phyloP scores from a whole-genome alignment of 2,329 filamentous ascomycete genomes.

The Fusarium nurragi region DNA sequence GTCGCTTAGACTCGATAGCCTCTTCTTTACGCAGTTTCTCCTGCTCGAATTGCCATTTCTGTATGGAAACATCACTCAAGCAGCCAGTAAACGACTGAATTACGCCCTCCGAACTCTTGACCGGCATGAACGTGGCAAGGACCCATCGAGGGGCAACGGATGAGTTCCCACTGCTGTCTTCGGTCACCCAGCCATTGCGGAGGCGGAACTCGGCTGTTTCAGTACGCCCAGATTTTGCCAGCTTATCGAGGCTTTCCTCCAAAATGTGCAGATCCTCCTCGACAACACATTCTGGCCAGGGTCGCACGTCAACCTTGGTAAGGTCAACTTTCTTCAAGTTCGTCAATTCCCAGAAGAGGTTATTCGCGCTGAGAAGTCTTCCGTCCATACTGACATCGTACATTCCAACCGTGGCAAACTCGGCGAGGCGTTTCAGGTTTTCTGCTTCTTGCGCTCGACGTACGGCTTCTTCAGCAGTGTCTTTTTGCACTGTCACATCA shows the following conservation, averaged over 20 bases:
- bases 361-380: conserved; percentile 60
- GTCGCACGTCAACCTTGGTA: conserved; percentile 50
- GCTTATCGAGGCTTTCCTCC: conserved; percentile 51
- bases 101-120: conserved; percentile 56
- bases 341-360: conserved; percentile 63
- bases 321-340: conserved; percentile 58
- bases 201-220: conserved; percentile 61
- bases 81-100: conserved; percentile 60
- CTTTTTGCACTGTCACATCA: conserved; percentile 61
- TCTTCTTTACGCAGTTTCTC: conserved; percentile 63
- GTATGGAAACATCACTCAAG: conserved; percentile 59
- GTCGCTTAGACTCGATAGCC: conserved; percentile 67
- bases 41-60: conserved; percentile 61
- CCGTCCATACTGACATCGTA: conserved; percentile 64
- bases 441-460: conserved; percentile 61
- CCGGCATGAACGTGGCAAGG: conserved; percentile 61
- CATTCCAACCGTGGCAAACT: conserved; percentile 64
- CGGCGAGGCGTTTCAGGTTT: conserved; percentile 64
- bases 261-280: conserved; percentile 57
- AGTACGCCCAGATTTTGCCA: conserved; percentile 53
- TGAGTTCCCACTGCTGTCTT: conserved; percentile 56
- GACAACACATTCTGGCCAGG: conserved; percentile 57
- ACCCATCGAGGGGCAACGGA: conserved; percentile 60
- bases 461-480: conserved; percentile 59
- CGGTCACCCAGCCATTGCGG: conserved; percentile 57